Percentiles rank a stretch among this genome's conserved stretches.
Evolutionary conservation across 1,284 basidiomycete genomes (phyloP).

Genomic region (Volvariella surrecta): DNA sequence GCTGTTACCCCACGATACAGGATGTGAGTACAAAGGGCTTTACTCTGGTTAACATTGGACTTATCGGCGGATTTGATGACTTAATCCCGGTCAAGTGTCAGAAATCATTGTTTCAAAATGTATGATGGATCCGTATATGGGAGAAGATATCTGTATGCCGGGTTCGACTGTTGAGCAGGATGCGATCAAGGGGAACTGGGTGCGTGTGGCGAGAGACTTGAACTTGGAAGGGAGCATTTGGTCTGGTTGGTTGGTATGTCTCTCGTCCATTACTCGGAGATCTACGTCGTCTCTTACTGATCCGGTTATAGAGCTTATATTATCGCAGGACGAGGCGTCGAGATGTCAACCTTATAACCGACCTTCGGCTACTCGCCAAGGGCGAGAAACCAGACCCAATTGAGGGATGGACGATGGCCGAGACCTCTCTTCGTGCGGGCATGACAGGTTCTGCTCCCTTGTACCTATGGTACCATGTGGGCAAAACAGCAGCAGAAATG

Average conservation of each 20-base stretch:
- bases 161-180: slow-evolving; percentile 64
- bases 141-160: slow-evolving; percentile 55
- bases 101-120: slow-evolving; percentile 74
- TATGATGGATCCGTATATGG: slow-evolving; percentile 50
- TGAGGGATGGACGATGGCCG: slow-evolving; percentile 51
- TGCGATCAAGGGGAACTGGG: slow-evolving; percentile 81
- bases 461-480: slow-evolving; percentile 70
- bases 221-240: slow-evolving; percentile 57
- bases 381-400: slow-evolving; percentile 37
- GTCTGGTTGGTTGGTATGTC: slow-evolving; percentile 44
- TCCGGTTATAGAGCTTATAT: slow-evolving; percentile 52
- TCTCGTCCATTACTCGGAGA: no score
- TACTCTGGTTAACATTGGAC: not conserved
- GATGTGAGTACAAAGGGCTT: slow-evolving; percentile 41
- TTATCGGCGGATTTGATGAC: slow-evolving; percentile 9
- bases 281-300: not conserved
- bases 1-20: slow-evolving; percentile 73
- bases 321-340: slow-evolving; percentile 79
- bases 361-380: slow-evolving; percentile 47
- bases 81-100: slow-evolving; percentile 46
- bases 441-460: slow-evolving; percentile 41
- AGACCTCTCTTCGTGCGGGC: slow-evolving; percentile 48
- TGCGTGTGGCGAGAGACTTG: slow-evolving; percentile 71
- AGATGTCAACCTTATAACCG: slow-evolving; percentile 62
- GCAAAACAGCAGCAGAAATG: slow-evolving; percentile 53